Conservation (phyloP, 441 rosid species). For the Gossypium gossypioides region DNA sequence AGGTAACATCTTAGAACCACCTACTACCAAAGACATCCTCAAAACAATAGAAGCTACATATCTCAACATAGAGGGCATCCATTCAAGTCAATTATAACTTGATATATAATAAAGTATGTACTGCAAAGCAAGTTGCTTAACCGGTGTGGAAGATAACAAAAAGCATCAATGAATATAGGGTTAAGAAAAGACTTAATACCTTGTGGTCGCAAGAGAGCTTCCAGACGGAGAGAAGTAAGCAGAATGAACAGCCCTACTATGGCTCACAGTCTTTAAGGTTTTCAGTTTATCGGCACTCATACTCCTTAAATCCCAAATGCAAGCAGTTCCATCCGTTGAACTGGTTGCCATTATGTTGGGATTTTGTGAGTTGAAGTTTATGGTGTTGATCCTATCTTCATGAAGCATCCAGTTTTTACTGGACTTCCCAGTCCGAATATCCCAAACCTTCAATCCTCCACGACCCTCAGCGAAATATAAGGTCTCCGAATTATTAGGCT, state of each 20-base stretch:
- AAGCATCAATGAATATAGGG: not conserved
- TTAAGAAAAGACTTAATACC: constrained; percentile 26
- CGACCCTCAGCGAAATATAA: constrained; percentile 54
- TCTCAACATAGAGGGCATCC: not conserved
- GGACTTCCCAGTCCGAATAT: constrained; percentile 46
- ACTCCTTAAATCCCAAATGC: constrained; percentile 72
- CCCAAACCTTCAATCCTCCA: constrained; percentile 51
- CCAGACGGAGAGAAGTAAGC: constrained; percentile 90
- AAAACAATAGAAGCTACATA: not conserved
- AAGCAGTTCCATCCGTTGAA: constrained; percentile 63
- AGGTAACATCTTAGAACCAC: not conserved
- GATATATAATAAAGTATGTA: not conserved
- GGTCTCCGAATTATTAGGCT: constrained; percentile 34
- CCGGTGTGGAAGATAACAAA: not conserved
- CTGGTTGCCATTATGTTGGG: constrained; percentile 62
- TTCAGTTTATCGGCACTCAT: constrained; percentile 29
- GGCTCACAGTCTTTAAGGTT: constrained; percentile 31
- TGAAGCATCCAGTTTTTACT: constrained; percentile 45
- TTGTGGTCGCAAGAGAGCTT: constrained; percentile 57
- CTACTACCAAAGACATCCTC: not conserved
- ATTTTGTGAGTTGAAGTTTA: constrained; percentile 57
- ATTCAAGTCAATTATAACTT: not conserved
- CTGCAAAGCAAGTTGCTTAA: not conserved
- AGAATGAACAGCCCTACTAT: constrained; percentile 51
- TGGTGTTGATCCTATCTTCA: constrained; percentile 55